Base-by-base conservation (phyloP, 2,329 filamentous ascomycete species). In the Uncinocarpus reesii region DNA sequence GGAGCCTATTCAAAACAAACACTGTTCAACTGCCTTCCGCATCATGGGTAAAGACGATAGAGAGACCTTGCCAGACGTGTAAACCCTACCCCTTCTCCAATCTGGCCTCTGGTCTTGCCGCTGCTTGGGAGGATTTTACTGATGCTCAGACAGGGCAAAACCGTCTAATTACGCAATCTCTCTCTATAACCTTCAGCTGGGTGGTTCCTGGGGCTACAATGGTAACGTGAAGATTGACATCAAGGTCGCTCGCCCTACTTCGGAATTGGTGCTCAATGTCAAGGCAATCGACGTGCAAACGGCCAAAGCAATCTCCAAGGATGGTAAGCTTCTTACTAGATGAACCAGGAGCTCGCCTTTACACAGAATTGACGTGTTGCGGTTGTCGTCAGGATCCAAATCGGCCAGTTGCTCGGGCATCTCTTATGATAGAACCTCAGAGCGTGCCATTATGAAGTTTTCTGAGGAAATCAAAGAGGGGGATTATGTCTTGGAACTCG, bases 101-200 rank as follows among this genome's bases (percentile, higher is more conserved):
- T 37, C 20, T 4, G 7, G 13, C n/a, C 35, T 13, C 15, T 40
- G 21, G 15, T 15, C 26, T 15, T 43, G 11, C 18, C n/a, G n/a
- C 2, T 20, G 5, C 21, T 11, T 38, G 5, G 20, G 15, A 18
- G n/a, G 15, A 5, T 18, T 34, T 28, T 34, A 15, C 40, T 50
- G 4, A 50, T 26, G 11, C 16, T 35, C n/a, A 11, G 13, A 34
- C 52, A 81, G 78, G 62, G 80, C 90, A 63, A 90, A 87, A 71
- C 88, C 92, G 2, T 72, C 75, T 53, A 87, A 96, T 71, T 98
- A 98, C 70, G 74, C 79, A 60, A 74, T 98, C 56, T 86, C 83
- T 48, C 77, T 98, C 58, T 80, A 75, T 62, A 83, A 92, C 58
- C 72, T 98, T 55, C 82, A 95, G 57, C 70, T 80, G 47, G 76